Conservation (phyloP, 2,329 filamentous ascomycete genomes). For the Diaporthe sp. region DNA sequence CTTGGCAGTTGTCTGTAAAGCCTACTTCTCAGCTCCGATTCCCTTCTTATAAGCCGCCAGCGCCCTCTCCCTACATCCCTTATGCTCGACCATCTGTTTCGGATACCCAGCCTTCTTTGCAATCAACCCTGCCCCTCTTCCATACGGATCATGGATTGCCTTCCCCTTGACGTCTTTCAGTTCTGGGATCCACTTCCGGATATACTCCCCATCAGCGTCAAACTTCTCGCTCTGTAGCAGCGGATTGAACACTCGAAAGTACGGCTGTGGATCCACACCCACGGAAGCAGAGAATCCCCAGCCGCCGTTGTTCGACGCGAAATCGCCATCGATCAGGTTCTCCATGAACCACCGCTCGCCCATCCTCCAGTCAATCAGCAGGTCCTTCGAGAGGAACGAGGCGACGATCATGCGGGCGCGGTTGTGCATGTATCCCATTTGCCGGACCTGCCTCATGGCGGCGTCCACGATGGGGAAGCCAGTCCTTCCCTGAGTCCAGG, state of each 20-base stretch:
- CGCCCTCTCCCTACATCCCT: slow-evolving; percentile 71
- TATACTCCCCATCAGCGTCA: slow-evolving; percentile 83
- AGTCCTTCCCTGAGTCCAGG: slow-evolving; percentile 81
- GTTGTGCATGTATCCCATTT: slow-evolving; percentile 86
- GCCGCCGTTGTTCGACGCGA: slow-evolving; percentile 80
- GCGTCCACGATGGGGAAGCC: slow-evolving; percentile 90
- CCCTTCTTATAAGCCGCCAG: slow-evolving; percentile 49
- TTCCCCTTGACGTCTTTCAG: slow-evolving; percentile 73
- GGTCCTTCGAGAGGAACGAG: slow-evolving; percentile 84
- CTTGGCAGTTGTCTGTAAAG: background rate
- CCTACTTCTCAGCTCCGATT: slow-evolving; percentile 43
- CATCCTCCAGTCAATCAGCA: slow-evolving; percentile 86
- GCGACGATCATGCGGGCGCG: slow-evolving; percentile 87
- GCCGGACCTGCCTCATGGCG: slow-evolving; percentile 82
- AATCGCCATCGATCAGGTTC: slow-evolving; percentile 82
- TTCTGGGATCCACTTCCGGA: slow-evolving; percentile 86
- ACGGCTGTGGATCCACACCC: slow-evolving; percentile 70
- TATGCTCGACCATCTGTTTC: slow-evolving; percentile 80
- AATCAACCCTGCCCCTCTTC: slow-evolving; percentile 68
- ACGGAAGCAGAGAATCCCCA: slow-evolving; percentile 65
- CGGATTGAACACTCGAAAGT: slow-evolving; percentile 93
- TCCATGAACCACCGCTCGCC: slow-evolving; percentile 90
- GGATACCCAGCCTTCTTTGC: slow-evolving; percentile 81
- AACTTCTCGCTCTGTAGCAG: slow-evolving; percentile 88
- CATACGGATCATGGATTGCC: slow-evolving; percentile 86